Percentiles rank a stretch among this genome's conserved stretches.
Evolutionary conservation across 768 basidiomycete species (phyloP).

Genomic region (Saitozyma sp.): DNA sequence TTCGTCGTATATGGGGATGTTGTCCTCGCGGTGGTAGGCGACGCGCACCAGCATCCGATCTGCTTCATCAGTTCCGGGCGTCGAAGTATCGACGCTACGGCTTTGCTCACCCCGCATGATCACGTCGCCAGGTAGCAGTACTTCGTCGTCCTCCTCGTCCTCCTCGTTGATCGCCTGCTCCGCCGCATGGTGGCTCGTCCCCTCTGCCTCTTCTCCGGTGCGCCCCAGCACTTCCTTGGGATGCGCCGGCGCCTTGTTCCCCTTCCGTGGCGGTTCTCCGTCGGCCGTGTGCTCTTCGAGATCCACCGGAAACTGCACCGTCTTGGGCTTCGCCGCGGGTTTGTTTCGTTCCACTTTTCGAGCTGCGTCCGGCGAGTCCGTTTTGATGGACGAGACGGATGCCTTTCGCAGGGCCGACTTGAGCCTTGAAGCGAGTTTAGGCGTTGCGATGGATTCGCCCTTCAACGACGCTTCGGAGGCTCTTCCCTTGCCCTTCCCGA

Average conservation of each 20-base stretch:
- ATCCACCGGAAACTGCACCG: constrained; percentile 46
- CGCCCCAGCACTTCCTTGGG: constrained; percentile 70
- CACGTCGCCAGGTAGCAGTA: constrained; percentile 57
- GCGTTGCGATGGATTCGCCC: no score
- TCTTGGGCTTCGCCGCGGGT: constrained; percentile 18
- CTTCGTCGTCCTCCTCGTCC: constrained; percentile 30
- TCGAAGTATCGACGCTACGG: neutral
- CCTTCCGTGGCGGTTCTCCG: constrained; percentile 16
- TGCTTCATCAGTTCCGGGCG: constrained; percentile 45
- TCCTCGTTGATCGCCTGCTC: constrained; percentile 34
- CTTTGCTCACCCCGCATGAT: constrained; percentile 68
- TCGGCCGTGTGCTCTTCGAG: constrained; percentile 4
- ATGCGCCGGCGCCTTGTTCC: constrained; percentile 56
- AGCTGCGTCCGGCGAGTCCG: neutral
- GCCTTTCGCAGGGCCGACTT: constrained; percentile 32
- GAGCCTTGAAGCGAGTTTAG: constrained; percentile 1
- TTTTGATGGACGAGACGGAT: neutral
- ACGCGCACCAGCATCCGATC: constrained; percentile 88
- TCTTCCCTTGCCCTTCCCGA: no score
- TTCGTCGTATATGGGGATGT: constrained; percentile 38
- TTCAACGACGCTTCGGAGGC: no score
- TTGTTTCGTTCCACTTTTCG: neutral
- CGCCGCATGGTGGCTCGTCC: constrained; percentile 67
- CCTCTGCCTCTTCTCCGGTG: constrained; percentile 60
- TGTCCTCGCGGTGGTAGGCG: constrained; percentile 61